Evolutionary conservation across 1,284 basidiomycete species (phyloP).

Genomic region (Leccinum ponderosum): DNA sequence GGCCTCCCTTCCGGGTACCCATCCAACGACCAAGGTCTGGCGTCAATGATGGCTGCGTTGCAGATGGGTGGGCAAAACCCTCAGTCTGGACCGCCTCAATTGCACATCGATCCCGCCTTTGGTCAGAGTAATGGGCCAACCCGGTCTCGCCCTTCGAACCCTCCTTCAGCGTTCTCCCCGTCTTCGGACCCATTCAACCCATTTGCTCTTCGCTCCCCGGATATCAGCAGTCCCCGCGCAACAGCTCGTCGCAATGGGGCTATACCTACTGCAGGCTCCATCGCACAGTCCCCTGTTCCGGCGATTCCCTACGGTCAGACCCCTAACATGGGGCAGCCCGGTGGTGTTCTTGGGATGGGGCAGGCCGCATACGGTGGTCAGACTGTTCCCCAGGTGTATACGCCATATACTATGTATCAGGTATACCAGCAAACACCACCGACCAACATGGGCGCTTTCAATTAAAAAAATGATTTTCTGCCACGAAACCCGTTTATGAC

Average conservation of each 20-base stretch:
- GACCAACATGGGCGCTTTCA: constrained; percentile 73
- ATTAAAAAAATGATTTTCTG: constrained; percentile 46
- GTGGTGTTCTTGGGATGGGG: constrained; percentile 60
- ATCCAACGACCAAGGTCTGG: constrained; percentile 76
- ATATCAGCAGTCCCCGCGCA: constrained; percentile 51
- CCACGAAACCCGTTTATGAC: constrained; percentile 39
- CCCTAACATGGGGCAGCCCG: constrained; percentile 54
- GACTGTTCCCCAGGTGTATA: constrained; percentile 68
- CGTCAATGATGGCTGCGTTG: constrained; percentile 85
- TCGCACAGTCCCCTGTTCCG: constrained; percentile 42
- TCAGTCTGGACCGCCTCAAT: constrained; percentile 72
- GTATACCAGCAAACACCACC: constrained; percentile 72
- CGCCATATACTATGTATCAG: constrained; percentile 76
- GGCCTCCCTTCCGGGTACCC: constrained; percentile 77
- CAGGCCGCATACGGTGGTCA: constrained; percentile 66
- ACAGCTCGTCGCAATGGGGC: constrained; percentile 52
- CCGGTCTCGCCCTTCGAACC: constrained; percentile 52
- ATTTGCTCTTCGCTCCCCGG: constrained; percentile 65
- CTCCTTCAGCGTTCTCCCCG: constrained; percentile 59
- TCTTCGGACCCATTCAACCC: constrained; percentile 74
- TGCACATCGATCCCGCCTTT: constrained; percentile 69
- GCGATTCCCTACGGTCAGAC: constrained; percentile 62
- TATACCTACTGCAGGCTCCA: constrained; percentile 33
- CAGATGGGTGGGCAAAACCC: constrained; percentile 85
- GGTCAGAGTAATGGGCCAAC: constrained; percentile 35